phyloP scores from a whole-genome alignment of 768 basidiomycete genomes.

The Suillus lakei region DNA sequence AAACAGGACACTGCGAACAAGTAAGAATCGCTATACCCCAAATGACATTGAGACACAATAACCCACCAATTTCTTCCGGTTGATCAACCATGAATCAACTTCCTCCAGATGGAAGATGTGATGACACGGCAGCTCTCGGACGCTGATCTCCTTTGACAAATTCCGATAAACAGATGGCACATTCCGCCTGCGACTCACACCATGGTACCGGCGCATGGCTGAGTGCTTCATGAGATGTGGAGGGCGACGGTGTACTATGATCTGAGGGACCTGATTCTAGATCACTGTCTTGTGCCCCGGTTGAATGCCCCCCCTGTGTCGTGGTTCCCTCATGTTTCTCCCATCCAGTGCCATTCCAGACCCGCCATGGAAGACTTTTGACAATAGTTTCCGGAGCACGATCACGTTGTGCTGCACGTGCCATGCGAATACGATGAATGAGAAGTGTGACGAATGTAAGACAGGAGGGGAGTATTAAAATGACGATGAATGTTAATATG shows the following conservation, averaged over 20 bases:
- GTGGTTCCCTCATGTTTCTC: slow-evolving; percentile 65
- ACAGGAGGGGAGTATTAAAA: slow-evolving; percentile 87
- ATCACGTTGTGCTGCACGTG: slow-evolving; percentile 81
- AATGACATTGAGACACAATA: slow-evolving; percentile 3
- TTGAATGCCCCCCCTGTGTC: slow-evolving; percentile 32
- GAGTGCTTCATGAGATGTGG: slow-evolving; percentile 29
- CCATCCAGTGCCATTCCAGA: slow-evolving; percentile 83
- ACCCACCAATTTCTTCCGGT: slow-evolving; percentile 89
- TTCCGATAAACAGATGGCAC: slow-evolving; percentile 90
- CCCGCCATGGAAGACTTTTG: slow-evolving; percentile 75
- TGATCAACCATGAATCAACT: slow-evolving; percentile 91
- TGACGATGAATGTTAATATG: slow-evolving; percentile 84
- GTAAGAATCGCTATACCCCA: slow-evolving; percentile 6
- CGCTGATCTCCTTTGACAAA: slow-evolving; percentile 88
- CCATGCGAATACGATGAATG: slow-evolving; percentile 84
- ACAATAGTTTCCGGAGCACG: slow-evolving; percentile 85
- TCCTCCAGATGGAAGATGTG: slow-evolving; percentile 95
- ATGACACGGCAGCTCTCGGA: slow-evolving; percentile 90
- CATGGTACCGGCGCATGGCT: slow-evolving; percentile 54
- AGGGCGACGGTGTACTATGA: slow-evolving; percentile 23
- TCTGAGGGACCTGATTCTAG: slow-evolving; percentile 41
- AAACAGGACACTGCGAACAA: slow-evolving; percentile 77
- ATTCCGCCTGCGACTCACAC: slow-evolving; percentile 85
- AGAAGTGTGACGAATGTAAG: slow-evolving; percentile 90
- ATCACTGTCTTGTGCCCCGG: slow-evolving; percentile 35